These are phyloP conservation scores for Acacia concinna DNA, from an alignment of 331 rosid genomes.

Conservation along the genomic window DNA sequence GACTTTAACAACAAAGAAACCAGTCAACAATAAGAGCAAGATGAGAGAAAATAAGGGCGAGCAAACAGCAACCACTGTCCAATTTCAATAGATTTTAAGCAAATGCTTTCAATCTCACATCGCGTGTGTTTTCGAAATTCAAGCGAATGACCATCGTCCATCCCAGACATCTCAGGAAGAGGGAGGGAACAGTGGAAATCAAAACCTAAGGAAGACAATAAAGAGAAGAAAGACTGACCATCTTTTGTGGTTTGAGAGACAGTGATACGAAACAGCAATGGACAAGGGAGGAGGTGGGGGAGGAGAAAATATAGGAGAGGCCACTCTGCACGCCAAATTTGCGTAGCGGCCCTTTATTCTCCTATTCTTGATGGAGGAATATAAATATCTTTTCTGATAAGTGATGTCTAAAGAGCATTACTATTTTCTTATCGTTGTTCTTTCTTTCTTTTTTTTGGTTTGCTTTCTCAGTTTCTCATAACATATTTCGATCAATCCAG, in stretches of 20 bases:
- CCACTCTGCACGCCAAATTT: neutral
- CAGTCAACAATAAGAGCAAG: neutral
- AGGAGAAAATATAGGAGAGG: constrained; percentile 5
- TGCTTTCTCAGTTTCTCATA: too few species aligned
- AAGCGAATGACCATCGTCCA: neutral
- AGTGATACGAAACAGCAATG: constrained; percentile 1
- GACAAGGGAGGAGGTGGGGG: constrained; percentile 19
- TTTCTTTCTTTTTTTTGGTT: neutral
- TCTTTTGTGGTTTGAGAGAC: neutral
- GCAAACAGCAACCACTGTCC: neutral
- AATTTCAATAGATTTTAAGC: neutral
- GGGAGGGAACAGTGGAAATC: neutral
- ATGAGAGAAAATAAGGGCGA: neutral
- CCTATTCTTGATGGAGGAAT: neutral
- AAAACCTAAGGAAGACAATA: neutral
- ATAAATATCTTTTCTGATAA: neutral
- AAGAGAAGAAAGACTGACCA: constrained; percentile 22
- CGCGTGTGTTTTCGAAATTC: neutral
- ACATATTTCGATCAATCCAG: neutral
- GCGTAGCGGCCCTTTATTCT: neutral
- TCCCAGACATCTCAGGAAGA: neutral
- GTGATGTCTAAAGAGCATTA: neutral
- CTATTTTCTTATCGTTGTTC: neutral
- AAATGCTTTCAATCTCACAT: neutral
- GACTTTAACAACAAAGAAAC: neutral